These are phyloP conservation scores for Leishmania braziliensis DNA, from an alignment of 208 protist genomes.

Conservation along the genomic window DNA sequence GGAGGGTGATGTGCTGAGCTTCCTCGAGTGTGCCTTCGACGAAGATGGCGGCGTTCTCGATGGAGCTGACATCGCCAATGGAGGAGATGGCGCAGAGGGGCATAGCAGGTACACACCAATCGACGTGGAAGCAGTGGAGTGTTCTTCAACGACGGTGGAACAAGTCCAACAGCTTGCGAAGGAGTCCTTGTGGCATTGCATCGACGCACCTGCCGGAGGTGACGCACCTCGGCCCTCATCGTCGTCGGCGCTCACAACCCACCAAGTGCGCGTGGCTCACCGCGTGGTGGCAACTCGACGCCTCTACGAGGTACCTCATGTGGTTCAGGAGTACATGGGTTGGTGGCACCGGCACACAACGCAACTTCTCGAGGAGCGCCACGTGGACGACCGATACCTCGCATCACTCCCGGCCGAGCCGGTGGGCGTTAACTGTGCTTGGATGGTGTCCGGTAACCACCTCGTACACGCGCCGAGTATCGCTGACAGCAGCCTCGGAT, in stretches of 20 bases:
- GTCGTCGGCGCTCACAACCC: background rate
- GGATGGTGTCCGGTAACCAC: slow-evolving; percentile 30
- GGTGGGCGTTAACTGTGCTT: background rate
- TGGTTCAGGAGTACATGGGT: slow-evolving; percentile 29
- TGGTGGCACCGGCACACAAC: slow-evolving; percentile 16
- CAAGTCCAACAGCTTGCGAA: slow-evolving; percentile 12
- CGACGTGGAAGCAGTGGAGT: background rate
- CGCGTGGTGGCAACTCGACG: slow-evolving; percentile 14
- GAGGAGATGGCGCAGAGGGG: background rate
- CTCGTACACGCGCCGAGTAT: slow-evolving; percentile 22
- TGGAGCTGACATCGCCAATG: background rate
- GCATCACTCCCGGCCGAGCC: background rate
- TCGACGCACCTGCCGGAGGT: background rate
- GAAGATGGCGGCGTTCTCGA: slow-evolving; percentile 60
- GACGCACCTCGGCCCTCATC: background rate
- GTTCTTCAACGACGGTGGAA: slow-evolving; percentile 4
- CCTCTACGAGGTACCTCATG: slow-evolving; percentile 17
- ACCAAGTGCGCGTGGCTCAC: background rate
- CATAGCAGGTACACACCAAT: background rate
- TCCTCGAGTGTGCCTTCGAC: slow-evolving; percentile 82
- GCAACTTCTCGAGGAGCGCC: background rate
- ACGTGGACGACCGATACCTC: background rate
- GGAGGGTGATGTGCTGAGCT: slow-evolving; percentile 75
- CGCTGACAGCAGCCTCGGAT: background rate
- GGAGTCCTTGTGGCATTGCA: slow-evolving; percentile 21